These are phyloP conservation scores for Pulveroboletus sp. DNA, from an alignment of 768 basidiomycete genomes.

Conservation along the genomic window DNA sequence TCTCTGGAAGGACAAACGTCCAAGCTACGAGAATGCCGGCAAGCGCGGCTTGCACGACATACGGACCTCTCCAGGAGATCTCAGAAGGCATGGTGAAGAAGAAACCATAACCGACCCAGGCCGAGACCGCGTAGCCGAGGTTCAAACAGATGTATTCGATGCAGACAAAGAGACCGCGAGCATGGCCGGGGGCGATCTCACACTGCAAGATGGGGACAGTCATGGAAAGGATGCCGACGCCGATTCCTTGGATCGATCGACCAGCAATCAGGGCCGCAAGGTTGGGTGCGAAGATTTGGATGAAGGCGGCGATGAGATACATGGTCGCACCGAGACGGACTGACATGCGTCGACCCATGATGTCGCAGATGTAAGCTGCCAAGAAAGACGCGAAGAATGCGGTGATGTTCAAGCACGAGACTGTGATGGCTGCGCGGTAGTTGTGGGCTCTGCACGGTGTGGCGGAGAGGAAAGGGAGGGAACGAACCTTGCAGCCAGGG, in stretches of 20 bases:
- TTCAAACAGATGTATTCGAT: slow-evolving; percentile 53
- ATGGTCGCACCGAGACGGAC: slow-evolving; percentile 47
- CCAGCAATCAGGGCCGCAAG: slow-evolving; percentile 38
- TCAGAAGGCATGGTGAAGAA: slow-evolving; percentile 42
- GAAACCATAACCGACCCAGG: slow-evolving; percentile 49
- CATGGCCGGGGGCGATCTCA: slow-evolving; percentile 43
- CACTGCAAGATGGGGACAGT: slow-evolving; percentile 47
- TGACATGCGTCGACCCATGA: slow-evolving; percentile 46
- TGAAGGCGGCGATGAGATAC: slow-evolving; percentile 45
- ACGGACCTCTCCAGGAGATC: slow-evolving; percentile 54
- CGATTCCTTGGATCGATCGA: slow-evolving; percentile 44
- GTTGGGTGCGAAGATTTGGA: slow-evolving; percentile 47
- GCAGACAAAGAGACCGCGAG: slow-evolving; percentile 49
- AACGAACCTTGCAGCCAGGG: slow-evolving; percentile 44
- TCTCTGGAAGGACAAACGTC: slow-evolving; percentile 48
- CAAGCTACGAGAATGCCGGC: slow-evolving; percentile 43
- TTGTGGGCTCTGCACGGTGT: background rate
- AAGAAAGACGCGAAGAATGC: slow-evolving; percentile 42
- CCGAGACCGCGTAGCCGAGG: slow-evolving; percentile 43
- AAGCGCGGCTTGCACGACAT: slow-evolving; percentile 48
- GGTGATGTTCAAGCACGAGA: slow-evolving; percentile 46
- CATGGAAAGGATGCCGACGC: slow-evolving; percentile 48
- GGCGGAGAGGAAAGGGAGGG: background rate
- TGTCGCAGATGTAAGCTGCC: slow-evolving; percentile 48
- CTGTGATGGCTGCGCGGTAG: slow-evolving; percentile 38